Evolutionary conservation across 177 flowering plant species (phyloP), one percentile per base, ranked within the genome.

Genomic region (Tripterygium wilfordii): DNA sequence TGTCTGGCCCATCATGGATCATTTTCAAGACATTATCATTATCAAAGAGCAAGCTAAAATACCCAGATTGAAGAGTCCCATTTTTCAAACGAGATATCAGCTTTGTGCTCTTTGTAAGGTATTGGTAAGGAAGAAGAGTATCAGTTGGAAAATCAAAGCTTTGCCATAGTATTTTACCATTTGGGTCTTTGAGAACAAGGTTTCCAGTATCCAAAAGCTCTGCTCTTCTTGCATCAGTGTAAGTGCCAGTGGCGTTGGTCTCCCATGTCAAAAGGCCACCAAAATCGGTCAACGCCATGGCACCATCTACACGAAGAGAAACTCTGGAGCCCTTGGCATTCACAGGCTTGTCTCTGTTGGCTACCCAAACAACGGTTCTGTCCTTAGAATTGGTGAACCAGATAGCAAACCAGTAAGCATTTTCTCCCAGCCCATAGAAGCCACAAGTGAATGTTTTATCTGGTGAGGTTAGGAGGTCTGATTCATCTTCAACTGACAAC

Each of bases 1-100:
- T 67, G 12, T 72, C 76, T 14, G 81, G 81, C 12, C 79, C 77
- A 53, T 75, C 72, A 36, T 75, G 75, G 19, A 67, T 51, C 50
- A 82, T 18, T 17, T 36, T 58, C 60, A 76, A 36, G 13, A 75
- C 72, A 45, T 74, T 76, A 31, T 76, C 72, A 30, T 36, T 66
- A 18, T 69, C 72, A 28, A 65, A 79, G 24, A 41, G 49, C 2
- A 82, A 54, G 18, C 36, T 69, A 44, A 30, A 78, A 43, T 56
- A 69, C 2, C 85, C 89, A 15, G 77, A 47, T 14, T 47, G 46
- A 30, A 32, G 57, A 7, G 36, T 49, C 0, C 69, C 70, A 12
- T 51, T 37, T 10, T 64, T 54, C 19, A 19, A 6, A 0, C 51
- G 21, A 12, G 88, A 77, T 8, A 58, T 25, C 21, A 79, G 58